phyloP scores from a whole-genome alignment of 257 asterid species.

The Linaria vulgaris region DNA sequence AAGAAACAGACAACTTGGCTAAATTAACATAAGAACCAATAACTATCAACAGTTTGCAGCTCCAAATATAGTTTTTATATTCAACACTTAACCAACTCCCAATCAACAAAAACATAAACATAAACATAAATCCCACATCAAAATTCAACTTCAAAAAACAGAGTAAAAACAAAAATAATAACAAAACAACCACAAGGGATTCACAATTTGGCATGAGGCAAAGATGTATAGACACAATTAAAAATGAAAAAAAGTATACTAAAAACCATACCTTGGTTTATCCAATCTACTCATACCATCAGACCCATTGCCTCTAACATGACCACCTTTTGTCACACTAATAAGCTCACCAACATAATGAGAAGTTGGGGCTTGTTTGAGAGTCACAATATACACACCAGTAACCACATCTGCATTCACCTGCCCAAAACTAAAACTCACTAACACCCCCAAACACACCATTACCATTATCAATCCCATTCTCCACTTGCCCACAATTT shows the following conservation, averaged over 20 bases:
- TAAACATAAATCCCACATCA: not conserved
- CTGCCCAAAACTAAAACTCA: slow-evolving; percentile 42
- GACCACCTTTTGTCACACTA: slow-evolving; percentile 42
- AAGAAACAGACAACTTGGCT: not conserved
- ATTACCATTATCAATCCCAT: slow-evolving; percentile 31
- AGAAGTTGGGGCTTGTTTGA: slow-evolving; percentile 67
- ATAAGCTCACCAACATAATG: slow-evolving; percentile 60
- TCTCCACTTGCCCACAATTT: slow-evolving; percentile 51
- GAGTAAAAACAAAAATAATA: no score
- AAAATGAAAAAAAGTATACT: not conserved
- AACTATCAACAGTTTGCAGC: slow-evolving; percentile 1
- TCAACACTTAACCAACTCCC: not conserved
- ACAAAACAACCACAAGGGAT: slow-evolving; percentile 14
- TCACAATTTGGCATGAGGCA: not conserved
- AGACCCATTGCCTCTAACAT: slow-evolving; percentile 40
- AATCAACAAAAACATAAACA: slow-evolving; percentile 4
- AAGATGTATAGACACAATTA: not conserved
- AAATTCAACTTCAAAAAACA: slow-evolving; percentile 16
- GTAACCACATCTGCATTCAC: slow-evolving; percentile 37
- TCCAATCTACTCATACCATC: slow-evolving; percentile 48
- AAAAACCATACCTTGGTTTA: slow-evolving; percentile 44
- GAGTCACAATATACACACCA: slow-evolving; percentile 84
- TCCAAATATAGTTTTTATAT: not conserved
- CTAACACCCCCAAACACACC: slow-evolving; percentile 50
- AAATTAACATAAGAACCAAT: slow-evolving; percentile 7